Percentiles rank a stretch among this genome's conserved stretches.
phyloP scores from a whole-genome alignment of 805 yeast genomes.

The Saccharomyces jurei region DNA sequence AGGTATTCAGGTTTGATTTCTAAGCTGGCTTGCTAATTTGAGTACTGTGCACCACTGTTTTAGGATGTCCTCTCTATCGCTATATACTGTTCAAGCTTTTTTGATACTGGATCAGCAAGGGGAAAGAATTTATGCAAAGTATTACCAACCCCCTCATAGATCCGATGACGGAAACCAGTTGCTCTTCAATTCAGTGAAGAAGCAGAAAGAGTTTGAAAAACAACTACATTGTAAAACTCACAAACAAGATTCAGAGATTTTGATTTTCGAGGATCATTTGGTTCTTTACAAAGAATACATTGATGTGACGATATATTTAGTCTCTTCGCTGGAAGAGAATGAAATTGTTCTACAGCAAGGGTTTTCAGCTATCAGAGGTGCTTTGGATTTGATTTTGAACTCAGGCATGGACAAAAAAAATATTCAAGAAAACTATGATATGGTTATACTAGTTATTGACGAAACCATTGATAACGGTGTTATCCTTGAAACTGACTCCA shows the following conservation, averaged over 20 bases:
- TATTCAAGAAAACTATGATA: constrained; percentile 74
- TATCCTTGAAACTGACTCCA: constrained; percentile 81
- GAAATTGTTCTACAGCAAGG: constrained; percentile 73
- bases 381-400: constrained; percentile 65
- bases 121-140: constrained; percentile 72
- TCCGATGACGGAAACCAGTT: constrained; percentile 23
- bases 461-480: constrained; percentile 93
- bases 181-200: constrained; percentile 38
- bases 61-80: constrained; percentile 40
- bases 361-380: constrained; percentile 69
- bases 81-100: constrained; percentile 76
- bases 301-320: constrained; percentile 63
- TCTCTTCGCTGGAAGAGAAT: constrained; percentile 73
- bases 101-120: constrained; percentile 78
- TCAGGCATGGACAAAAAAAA: constrained; percentile 66
- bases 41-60: background rate
- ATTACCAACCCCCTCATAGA: constrained; percentile 61
- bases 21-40: background rate
- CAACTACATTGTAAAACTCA: constrained; percentile 65
- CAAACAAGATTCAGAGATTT: constrained; percentile 71
- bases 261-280: constrained; percentile 69
- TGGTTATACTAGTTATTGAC: constrained; percentile 78
- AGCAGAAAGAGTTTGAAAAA: constrained; percentile 72
- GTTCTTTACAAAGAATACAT: constrained; percentile 81
- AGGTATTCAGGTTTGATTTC: background rate